phyloP scores from a whole-genome alignment of 805 yeast species.

The Kockiozyma suomiensis region DNA sequence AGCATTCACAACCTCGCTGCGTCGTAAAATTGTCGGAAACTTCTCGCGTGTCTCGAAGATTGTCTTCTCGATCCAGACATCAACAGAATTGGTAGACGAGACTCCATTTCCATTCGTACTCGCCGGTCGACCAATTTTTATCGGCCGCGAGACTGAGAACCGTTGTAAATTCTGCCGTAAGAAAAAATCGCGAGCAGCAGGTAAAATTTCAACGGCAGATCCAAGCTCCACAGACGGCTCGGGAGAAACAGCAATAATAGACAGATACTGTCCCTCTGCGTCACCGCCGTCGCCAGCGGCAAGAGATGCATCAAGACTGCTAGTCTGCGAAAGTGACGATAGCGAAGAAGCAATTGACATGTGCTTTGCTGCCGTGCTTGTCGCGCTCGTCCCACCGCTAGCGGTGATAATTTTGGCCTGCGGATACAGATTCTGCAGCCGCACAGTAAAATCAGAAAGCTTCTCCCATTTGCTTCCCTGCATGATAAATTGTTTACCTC shows the following conservation, averaged over 20 bases:
- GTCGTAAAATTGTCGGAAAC: constrained; percentile 86
- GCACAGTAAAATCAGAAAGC: constrained; percentile 76
- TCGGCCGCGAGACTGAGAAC: constrained; percentile 67
- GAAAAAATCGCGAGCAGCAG: constrained; percentile 70
- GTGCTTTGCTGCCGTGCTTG: constrained; percentile 2
- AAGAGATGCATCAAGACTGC: constrained; percentile 3
- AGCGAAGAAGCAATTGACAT: constrained; percentile 12
- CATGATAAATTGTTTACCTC: constrained; percentile 76
- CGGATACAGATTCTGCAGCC: constrained; percentile 73
- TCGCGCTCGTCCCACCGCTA: constrained; percentile 43
- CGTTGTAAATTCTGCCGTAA: constrained; percentile 71
- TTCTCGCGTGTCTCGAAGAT: constrained; percentile 72
- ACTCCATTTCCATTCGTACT: not conserved
- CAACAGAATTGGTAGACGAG: constrained; percentile 43
- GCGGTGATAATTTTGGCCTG: constrained; percentile 72
- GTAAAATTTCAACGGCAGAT: constrained; percentile 50
- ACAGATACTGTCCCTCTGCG: constrained; percentile 66
- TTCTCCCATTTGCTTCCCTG: constrained; percentile 90
- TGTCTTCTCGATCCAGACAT: constrained; percentile 87
- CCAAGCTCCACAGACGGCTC: constrained; percentile 64
- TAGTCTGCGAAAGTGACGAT: constrained; percentile 8
- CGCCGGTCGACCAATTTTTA: constrained; percentile 51
- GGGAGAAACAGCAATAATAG: constrained; percentile 74
- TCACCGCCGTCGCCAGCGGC: constrained; percentile 1
- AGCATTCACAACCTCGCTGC: constrained; percentile 66